These are phyloP conservation scores for Thermoascus crustaceus DNA, from an alignment of 2,329 filamentous ascomycete genomes.

Conservation along the genomic window DNA sequence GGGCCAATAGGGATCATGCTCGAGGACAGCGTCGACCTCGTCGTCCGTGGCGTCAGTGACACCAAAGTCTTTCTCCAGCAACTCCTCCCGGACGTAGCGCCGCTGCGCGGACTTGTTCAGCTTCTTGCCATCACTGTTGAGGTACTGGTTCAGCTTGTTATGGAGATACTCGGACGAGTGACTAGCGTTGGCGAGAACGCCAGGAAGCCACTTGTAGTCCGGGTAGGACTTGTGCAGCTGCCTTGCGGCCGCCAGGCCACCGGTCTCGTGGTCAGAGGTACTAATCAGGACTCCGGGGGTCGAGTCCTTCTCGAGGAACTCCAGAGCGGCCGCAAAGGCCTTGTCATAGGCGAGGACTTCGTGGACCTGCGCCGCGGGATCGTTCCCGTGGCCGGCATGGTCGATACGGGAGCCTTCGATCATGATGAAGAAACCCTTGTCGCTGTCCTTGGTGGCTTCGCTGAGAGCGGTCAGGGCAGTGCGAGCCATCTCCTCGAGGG, in stretches of 20 bases:
- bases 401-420: conserved; percentile 96
- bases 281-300: conserved; percentile 70
- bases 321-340: conserved; percentile 71
- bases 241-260: conserved; percentile 72
- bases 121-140: conserved; percentile 36
- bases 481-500: conserved; percentile 80
- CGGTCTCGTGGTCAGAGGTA: conserved; percentile 95
- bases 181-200: conserved; percentile 70
- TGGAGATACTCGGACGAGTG: conserved; percentile 64
- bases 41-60: conserved; percentile 62
- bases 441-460: conserved; percentile 70
- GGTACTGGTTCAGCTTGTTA: conserved; percentile 52
- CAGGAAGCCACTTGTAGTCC: conserved; percentile 72
- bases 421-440: conserved; percentile 97
- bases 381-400: conserved; percentile 81
- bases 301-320: conserved; percentile 70
- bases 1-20: conserved; percentile 46
- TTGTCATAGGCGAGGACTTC: conserved; percentile 95
- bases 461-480: conserved; percentile 73
- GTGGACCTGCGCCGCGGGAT: conserved; percentile 74
- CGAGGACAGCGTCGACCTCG: conserved; percentile 61
- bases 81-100: conserved; percentile 58
- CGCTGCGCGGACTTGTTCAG: conserved; percentile 41
- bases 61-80: conserved; percentile 65
- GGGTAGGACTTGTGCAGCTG: conserved; percentile 59